Base-by-base conservation (phyloP, 2,329 filamentous ascomycete species). In the Trichoderma breve region DNA sequence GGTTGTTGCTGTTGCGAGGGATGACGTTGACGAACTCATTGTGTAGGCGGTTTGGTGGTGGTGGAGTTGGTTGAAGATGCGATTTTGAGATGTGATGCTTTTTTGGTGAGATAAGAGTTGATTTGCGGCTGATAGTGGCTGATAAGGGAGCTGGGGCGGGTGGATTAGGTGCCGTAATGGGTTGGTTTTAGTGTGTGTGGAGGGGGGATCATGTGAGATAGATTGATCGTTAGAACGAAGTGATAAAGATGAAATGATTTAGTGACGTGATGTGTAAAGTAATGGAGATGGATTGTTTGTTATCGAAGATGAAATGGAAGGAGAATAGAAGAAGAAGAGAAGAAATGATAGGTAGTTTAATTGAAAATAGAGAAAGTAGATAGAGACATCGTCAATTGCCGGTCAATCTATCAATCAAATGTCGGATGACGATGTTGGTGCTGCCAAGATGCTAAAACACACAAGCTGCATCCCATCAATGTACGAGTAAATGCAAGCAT, bases 1-100 rank as follows among this genome's bases (percentile, higher is more conserved):
- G 62, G 75, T 73, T 67, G 77, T 73, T 55, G 77, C 67, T 34
- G 64, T 18, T 51, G 69, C 53, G 53, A 55, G 66, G 34, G 69
- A 34, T 60, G 71, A 36, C 53, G 63, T 39, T 30, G 72, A 21
- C 9, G 61, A 18, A 28, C 3, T 51, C 66, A 70, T 70, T 32
- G 39, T 21, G 21, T 14, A 21, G 28, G 11, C n/a, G 4, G 34
- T 14, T 53, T 30, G 51, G 26, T 34, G 36, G 26, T 61, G 39
- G 21, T 53, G 36, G 15, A 15, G 28, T 24, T 7, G n/a, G 15
- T 34, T 67, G 43, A 14, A 43, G 39, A 43, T 24, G n/a, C 5
- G 3, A 30, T 32, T 15, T n/a, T 66, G 12, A 24, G 24, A 24
- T 24, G 2, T 24, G 47, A 15, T 62, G 60, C 9, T 24, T 21